Evolutionary conservation across 768 basidiomycete species (phyloP).

Genomic region (Punctularia strigosozonata): DNA sequence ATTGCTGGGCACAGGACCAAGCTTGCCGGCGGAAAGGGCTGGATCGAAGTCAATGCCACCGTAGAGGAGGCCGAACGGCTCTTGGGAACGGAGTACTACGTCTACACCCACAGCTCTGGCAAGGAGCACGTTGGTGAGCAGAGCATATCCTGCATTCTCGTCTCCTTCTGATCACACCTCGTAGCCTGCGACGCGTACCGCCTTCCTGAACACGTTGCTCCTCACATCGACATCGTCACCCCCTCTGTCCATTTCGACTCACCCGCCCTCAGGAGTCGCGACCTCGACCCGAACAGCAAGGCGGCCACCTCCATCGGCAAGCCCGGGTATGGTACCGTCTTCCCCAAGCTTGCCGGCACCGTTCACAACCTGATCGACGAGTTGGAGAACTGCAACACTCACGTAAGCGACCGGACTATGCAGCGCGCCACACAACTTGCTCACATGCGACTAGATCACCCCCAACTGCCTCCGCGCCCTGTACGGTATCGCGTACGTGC

Average conservation of each 20-base stretch:
- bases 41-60: constrained; percentile 23
- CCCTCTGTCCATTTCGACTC: constrained; percentile 9
- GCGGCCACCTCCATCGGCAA: too few species aligned
- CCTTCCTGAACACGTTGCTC: constrained; percentile 6
- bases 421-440: too few species aligned
- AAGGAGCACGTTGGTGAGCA: constrained; percentile 1
- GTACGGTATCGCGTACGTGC: constrained; percentile 17
- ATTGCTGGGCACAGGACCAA: constrained; percentile 11
- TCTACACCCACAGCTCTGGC: constrained; percentile 21
- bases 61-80: constrained; percentile 29
- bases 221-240: constrained; percentile 9
- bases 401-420: too few species aligned
- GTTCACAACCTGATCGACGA: background rate
- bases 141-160: background rate
- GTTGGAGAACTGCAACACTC: background rate
- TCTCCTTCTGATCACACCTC: background rate
- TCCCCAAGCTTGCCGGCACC: background rate
- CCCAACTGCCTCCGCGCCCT: constrained; percentile 27
- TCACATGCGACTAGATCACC: constrained; percentile 20
- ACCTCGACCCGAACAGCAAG: too few species aligned
- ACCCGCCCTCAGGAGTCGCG: background rate
- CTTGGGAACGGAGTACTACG: constrained; percentile 31
- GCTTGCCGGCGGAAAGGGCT: background rate
- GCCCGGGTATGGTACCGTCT: background rate
- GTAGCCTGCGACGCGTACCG: constrained; percentile 10